Evolutionary conservation across 2,329 filamentous ascomycete genomes (phyloP), one percentile per base, ranked within the genome.

Genomic region (Colletotrichum abscissum): DNA sequence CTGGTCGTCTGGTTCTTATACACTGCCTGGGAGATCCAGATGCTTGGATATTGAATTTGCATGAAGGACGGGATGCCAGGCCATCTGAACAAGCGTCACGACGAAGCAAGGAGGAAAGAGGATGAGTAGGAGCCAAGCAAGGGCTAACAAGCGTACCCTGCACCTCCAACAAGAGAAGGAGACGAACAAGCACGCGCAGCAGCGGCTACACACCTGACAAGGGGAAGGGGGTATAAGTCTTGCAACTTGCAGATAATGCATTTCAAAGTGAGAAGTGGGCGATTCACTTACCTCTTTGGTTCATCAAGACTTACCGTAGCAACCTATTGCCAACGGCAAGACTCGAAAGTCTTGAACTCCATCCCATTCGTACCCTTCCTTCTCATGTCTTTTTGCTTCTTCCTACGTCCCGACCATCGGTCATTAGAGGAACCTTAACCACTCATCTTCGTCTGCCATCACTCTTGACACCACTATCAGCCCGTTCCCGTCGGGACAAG

Each of bases 241-340:
- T 67, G 33, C 55, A 58, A n/a, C 24, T 46, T 65, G 33, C 63
- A 59, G 24, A 49, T 35, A 30, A 54, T 46, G 54, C 33, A 67
- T 54, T n/a, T 26, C 22, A 22, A 49, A 49, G 16, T n/a, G 19
- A 49, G 42, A 49, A 49, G 33, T 26, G 30, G 5, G 19, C 63
- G 55, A 71, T 52, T 33, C 46, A 57, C 63, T 52, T 71, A 57
- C 63, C 63, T 55, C 12, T 71, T 71, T 57, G 42, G 56, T 42
- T 46, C 56, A n/a, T 55, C 30, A 14, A 22, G 33, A 42, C 33
- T 42, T 19, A 22, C 42, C 42, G 16, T 49, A n/a, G 16, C n/a
- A n/a, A 49, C 42, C 42, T 49, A 49, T 22, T n/a, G 19, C 42
- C 42, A 49, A 22, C 8, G 19, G 8, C 38, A 22, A 49, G 8